phyloP scores from a whole-genome alignment of 2,329 filamentous ascomycete species.

The Sporothrix curviconia region DNA sequence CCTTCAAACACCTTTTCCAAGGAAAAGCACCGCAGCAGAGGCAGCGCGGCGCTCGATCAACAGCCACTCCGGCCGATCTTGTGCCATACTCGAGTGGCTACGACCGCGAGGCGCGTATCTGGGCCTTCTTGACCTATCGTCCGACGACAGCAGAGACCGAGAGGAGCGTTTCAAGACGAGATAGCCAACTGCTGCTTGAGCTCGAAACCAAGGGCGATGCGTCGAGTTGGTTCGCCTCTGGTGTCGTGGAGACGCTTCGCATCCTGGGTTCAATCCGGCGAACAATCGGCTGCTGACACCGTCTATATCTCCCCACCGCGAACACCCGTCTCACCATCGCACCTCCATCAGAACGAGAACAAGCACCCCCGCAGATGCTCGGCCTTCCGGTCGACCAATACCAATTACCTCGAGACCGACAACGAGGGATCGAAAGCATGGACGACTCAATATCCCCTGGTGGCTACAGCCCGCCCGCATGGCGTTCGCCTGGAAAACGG shows the following conservation, averaged over 20 bases:
- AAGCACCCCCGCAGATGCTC: constrained; percentile 22
- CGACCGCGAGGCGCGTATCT: constrained; percentile 3
- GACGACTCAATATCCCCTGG: constrained; percentile 37
- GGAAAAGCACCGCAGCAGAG: neutral
- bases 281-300: constrained; percentile 22
- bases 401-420: constrained; percentile 35
- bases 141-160: neutral
- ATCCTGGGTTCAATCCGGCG: constrained; percentile 49
- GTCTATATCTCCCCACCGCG: constrained; percentile 1
- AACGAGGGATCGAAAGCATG: constrained; percentile 40
- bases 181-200: neutral
- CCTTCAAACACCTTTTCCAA: neutral
- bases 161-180: constrained; percentile 4
- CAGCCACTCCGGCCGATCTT: neutral
- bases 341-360: neutral
- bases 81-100: constrained; percentile 5
- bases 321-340: constrained; percentile 18
- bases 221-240: constrained; percentile 17
- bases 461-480: constrained; percentile 56
- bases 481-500: constrained; percentile 56
- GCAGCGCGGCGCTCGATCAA: neutral
- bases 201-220: constrained; percentile 20
- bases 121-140: neutral
- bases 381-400: constrained; percentile 37
- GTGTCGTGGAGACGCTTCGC: constrained; percentile 45